These are phyloP conservation scores for Isatis tinctoria DNA, from an alignment of 345 rosid genomes.

Conservation along the genomic window DNA sequence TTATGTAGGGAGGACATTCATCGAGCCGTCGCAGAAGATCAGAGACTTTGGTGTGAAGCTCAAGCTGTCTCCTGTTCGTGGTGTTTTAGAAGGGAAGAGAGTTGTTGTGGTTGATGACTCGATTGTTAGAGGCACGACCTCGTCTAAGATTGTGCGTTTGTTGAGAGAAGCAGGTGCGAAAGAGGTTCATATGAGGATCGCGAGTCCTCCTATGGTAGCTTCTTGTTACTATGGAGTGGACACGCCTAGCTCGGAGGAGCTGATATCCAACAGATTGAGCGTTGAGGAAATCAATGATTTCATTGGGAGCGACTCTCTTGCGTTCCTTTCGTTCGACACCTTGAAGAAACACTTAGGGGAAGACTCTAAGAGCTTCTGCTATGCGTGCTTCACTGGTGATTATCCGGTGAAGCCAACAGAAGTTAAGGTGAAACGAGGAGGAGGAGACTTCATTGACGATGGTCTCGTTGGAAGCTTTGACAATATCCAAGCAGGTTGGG, in stretches of 20 bases:
- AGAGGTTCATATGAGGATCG: conserved; percentile 97
- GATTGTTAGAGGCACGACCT: conserved; percentile 89
- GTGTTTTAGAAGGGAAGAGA: conserved; percentile 79
- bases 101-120: conserved; percentile 98
- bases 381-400: conserved; percentile 87
- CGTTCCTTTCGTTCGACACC: conserved; percentile 65
- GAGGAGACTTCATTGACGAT: conserved; percentile 89
- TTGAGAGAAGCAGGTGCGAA: conserved; percentile 89
- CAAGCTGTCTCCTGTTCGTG: conserved; percentile 82
- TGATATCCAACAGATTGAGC: conserved; percentile 86
- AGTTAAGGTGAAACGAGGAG: conserved; percentile 71
- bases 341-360: conserved; percentile 51
- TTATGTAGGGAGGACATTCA: conserved; percentile 92
- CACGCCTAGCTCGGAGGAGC: conserved; percentile 81
- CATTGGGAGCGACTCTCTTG: conserved; percentile 83
- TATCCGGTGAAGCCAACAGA: conserved; percentile 83
- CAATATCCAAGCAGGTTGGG: conserved; percentile 77
- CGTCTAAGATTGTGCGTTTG: conserved; percentile 80
- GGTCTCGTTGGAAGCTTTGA: conserved; percentile 71
- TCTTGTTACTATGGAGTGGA: conserved; percentile 98
- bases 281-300: conserved; percentile 71
- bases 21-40: conserved; percentile 89
- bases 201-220: conserved; percentile 81
- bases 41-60: conserved; percentile 97
- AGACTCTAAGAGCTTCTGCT: conserved; percentile 62